A percentile compares a stretch with the other conserved stretches of the same genome.
These are phyloP conservation scores for Nymphaea colorata DNA, from an alignment of 164 flowering plant genomes.

Conservation along the genomic window DNA sequence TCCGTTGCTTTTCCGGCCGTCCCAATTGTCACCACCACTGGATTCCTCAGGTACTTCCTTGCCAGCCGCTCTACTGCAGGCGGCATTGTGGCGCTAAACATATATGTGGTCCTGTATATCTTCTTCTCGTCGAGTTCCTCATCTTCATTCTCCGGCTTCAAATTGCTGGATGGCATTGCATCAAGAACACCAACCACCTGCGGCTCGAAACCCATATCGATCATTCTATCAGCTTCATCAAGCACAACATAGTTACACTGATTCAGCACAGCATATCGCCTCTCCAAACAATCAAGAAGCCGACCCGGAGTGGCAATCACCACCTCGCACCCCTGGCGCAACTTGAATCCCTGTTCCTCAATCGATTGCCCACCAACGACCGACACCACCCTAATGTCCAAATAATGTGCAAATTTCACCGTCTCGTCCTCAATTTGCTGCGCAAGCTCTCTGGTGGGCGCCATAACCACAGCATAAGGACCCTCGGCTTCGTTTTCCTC, in stretches of 20 bases:
- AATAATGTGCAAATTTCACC: slow-evolving; percentile 66
- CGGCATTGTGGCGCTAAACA: slow-evolving; percentile 98
- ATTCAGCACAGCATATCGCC: slow-evolving; percentile 67
- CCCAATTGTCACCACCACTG: slow-evolving; percentile 86
- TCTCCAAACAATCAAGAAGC: slow-evolving; percentile 66
- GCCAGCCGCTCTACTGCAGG: slow-evolving; percentile 89
- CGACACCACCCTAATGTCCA: slow-evolving; percentile 75
- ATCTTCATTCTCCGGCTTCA: slow-evolving; percentile 91
- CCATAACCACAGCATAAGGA: slow-evolving; percentile 89
- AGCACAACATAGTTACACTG: slow-evolving; percentile 89
- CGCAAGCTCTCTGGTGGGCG: slow-evolving; percentile 89
- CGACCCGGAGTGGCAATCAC: slow-evolving; percentile 93
- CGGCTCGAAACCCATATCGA: slow-evolving; percentile 94
- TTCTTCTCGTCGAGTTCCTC: slow-evolving; percentile 83
- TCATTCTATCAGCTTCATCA: slow-evolving; percentile 92
- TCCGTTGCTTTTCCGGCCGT: slow-evolving; percentile 91
- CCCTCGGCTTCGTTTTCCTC: slow-evolving; percentile 90
- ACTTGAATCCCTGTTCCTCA: slow-evolving; percentile 76
- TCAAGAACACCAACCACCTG: slow-evolving; percentile 83
- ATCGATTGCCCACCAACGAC: slow-evolving; percentile 91
- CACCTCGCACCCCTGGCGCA: slow-evolving; percentile 80
- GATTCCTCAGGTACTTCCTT: slow-evolving; percentile 82
- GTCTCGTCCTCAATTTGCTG: slow-evolving; percentile 94
- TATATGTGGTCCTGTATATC: slow-evolving; percentile 83
- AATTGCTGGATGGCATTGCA: slow-evolving; percentile 88